Base-by-base conservation (phyloP, 2,329 filamentous ascomycete genomes). In the Rhexocercosporidium sp. region DNA sequence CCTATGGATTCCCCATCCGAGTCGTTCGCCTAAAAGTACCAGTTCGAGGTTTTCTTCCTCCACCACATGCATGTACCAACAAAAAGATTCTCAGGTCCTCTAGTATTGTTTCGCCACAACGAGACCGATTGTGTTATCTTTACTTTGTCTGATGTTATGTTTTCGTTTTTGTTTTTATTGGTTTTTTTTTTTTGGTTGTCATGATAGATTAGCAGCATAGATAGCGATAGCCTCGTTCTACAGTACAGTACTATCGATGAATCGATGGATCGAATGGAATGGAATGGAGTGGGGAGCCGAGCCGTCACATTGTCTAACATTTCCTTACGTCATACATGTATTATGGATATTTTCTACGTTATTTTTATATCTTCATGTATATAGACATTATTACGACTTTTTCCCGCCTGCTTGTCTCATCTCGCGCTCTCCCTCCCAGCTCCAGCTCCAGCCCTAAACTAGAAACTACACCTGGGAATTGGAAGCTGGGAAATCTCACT, bases 191-290 rank as follows among this genome's bases (percentile, higher is more conserved):
- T 54, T 57, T 56, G 46, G 56, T 61, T 54, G 31, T 54, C 53
- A 57, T 34, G 51, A 66, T 62, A 66, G 64, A 59, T 27, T 56
- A 41, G 27, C 47, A 54, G 47, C 34, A 20, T 27, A 25, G 53
- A 49, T 22, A 20, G 44, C n/a, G 27, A 31, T 25, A 39, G 39
- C 44, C n/a, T n/a, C n/a, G n/a, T 47, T 22, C 39, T 54, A 41
- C n/a, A n/a, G n/a, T n/a, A n/a, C n/a, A n/a, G n/a, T n/a, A n/a
- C 51, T 39, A 54, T 53, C 49, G 29, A 44, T 11, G 34, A 44
- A 18, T 31, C 27, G 12, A 37, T 37, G 34, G 18, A 18, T 31
- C 27, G 12, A 37, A 11, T 37, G 34, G 34, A 37, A 37, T 9
- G 49, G 49, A 31, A 53, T 7, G 49, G 49, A n/a, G n/a, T n/a